phyloP scores from a whole-genome alignment of 345 rosid species.

The Firmiana major region DNA sequence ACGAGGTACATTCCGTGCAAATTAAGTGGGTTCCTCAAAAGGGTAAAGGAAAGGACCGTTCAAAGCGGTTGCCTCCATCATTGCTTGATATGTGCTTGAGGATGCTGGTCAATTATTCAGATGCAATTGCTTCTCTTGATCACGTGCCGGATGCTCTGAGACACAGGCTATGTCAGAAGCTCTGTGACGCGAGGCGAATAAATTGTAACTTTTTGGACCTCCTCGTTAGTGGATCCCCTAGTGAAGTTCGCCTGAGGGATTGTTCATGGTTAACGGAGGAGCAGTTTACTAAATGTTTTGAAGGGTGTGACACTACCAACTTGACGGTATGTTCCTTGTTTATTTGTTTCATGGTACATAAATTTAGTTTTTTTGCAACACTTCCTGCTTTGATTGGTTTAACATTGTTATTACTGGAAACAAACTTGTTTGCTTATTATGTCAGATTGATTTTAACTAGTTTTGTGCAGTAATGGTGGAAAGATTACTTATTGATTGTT shows the following conservation, averaged over 20 bases:
- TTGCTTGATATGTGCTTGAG: slow-evolving; percentile 52
- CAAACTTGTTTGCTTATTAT: not conserved
- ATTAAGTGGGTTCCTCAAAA: slow-evolving; percentile 61
- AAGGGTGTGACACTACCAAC: slow-evolving; percentile 54
- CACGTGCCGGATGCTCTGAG: slow-evolving; percentile 67
- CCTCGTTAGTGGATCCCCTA: slow-evolving; percentile 61
- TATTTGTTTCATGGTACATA: not conserved
- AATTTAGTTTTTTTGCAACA: not conserved
- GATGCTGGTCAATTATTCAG: slow-evolving; percentile 64
- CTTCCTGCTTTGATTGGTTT: not conserved
- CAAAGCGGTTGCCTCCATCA: slow-evolving; percentile 38
- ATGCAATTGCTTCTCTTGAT: slow-evolving; percentile 78
- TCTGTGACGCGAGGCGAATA: slow-evolving; percentile 74
- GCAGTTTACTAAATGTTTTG: slow-evolving; percentile 49
- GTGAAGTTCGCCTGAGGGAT: slow-evolving; percentile 63
- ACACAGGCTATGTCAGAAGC: slow-evolving; percentile 57
- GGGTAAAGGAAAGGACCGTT: slow-evolving; percentile 13
- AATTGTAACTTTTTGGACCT: slow-evolving; percentile 45
- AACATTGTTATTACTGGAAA: not conserved
- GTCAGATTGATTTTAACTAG: not conserved
- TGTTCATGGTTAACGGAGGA: slow-evolving; percentile 92
- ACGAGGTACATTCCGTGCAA: slow-evolving; percentile 25
- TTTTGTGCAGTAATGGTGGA: not conserved
- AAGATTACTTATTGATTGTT: not conserved
- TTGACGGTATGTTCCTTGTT: slow-evolving; percentile 47